Evolutionary conservation across 495 filamentous ascomycete genomes (phyloP), one percentile per base, ranked within the genome.

Genomic region (Aspergillus incahuasiensis): DNA sequence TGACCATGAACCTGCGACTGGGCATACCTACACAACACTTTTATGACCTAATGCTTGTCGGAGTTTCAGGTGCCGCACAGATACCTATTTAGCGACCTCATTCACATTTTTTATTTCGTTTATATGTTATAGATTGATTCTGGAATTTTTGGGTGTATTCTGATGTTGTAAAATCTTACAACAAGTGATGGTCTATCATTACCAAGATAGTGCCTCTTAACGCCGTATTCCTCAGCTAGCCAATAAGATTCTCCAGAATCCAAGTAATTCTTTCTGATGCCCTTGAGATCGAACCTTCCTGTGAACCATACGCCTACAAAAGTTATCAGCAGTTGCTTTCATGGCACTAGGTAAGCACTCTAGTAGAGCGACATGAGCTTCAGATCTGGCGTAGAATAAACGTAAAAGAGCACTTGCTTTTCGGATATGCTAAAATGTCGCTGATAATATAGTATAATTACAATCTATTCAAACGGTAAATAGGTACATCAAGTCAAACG

Each of bases 351-450:
- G n/a, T n/a, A n/a, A n/a, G n/a, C n/a, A n/a, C n/a, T n/a, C 25
- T 8, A 28, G 25, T 28, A 28, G 25, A 8, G 8, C 3, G 8
- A 3, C 25, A 28, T 28, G 8, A 4, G 4, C 3, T 28, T 12
- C 32, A 35, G 9, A 11, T 35, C 2, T 5, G 8, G 12, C 32
- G 13, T 7, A 35, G 32, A 35, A 13, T 18, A 20, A 39, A 5
- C 35, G 11, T 19, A 50, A 35, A 40, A 54, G n/a, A 41, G n/a
- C 18, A 19, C 7, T 48, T 44, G 47, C 43, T 47, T 55, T 55
- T 55, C 34, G 39, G 21, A 52, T 46, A 63, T 60, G 61, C 57
- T 53, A 54, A 57, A 28, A 35, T 49, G 57, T 51, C 55, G 52
- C 61, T 55, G 55, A 54, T 50, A 60, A 63, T 57, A 1, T 30